Percentiles rank a stretch among this genome's conserved stretches.
Evolutionary conservation across 768 basidiomycete species (phyloP).

Genomic region (Macrolepiota albuminosa): DNA sequence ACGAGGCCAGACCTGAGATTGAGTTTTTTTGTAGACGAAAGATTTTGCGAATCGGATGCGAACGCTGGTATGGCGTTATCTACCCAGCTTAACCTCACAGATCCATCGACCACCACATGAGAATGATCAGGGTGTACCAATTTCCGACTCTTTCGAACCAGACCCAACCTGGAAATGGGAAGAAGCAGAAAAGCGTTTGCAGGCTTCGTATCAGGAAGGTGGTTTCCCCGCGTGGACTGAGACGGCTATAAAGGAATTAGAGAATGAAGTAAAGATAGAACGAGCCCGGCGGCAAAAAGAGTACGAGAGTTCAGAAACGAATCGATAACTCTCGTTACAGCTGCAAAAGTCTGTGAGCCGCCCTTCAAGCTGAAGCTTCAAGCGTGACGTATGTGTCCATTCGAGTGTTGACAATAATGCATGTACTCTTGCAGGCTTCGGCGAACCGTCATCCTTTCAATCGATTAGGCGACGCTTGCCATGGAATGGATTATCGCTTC

Average conservation of each 20-base stretch:
- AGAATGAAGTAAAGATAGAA: slow-evolving; percentile 52
- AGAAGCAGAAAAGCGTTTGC: slow-evolving; percentile 49
- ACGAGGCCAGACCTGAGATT: not conserved
- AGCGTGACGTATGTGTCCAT: not conserved
- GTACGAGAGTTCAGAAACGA: not conserved
- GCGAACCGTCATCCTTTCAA: not conserved
- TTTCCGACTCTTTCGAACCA: slow-evolving; percentile 13
- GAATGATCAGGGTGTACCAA: slow-evolving; percentile 22
- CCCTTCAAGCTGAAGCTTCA: not conserved
- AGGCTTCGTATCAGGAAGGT: slow-evolving; percentile 52
- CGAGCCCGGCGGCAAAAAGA: slow-evolving; percentile 30
- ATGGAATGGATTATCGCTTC: not conserved
- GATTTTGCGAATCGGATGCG: slow-evolving; percentile 63
- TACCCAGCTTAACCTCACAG: slow-evolving; percentile 45
- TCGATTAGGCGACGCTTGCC: not conserved
- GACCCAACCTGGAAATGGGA: slow-evolving; percentile 43
- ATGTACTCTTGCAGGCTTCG: not conserved
- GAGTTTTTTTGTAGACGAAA: slow-evolving; percentile 33
- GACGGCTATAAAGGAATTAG: slow-evolving; percentile 49
- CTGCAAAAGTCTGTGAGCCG: not conserved
- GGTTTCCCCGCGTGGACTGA: slow-evolving; percentile 55
- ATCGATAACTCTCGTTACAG: slow-evolving; percentile 1
- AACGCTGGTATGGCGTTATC: slow-evolving; percentile 33
- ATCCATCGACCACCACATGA: slow-evolving; percentile 42
- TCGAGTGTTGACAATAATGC: not conserved